A percentile compares a stretch with the other conserved stretches of the same genome.
phyloP scores from a whole-genome alignment of 805 yeast species.

The Ogataea nonfermentans region DNA sequence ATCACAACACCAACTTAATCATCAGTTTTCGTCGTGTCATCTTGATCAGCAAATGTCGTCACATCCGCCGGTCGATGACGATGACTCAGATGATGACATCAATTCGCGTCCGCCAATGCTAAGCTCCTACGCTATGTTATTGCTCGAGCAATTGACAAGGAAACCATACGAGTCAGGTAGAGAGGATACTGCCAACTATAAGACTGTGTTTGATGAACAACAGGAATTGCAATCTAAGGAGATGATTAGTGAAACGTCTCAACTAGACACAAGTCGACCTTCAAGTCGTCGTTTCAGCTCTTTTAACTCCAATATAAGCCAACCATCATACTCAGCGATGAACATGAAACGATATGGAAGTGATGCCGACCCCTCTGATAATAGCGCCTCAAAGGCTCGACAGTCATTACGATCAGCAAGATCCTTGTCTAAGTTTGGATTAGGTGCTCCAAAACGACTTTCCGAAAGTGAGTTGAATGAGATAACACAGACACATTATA shows the following conservation, averaged over 20 bases:
- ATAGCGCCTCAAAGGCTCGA: slow-evolving; percentile 13
- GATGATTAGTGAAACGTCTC: slow-evolving; percentile 4
- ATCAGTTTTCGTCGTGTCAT: slow-evolving; percentile 7
- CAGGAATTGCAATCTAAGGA: neutral
- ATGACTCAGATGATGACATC: slow-evolving; percentile 38
- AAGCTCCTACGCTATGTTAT: slow-evolving; percentile 51
- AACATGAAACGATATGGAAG: slow-evolving; percentile 5
- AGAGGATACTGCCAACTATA: slow-evolving; percentile 3
- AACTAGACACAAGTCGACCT: slow-evolving; percentile 15
- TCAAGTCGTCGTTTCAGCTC: slow-evolving; percentile 21
- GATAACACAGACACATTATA: slow-evolving; percentile 10
- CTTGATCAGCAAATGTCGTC: slow-evolving; percentile 2
- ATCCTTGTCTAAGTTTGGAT: slow-evolving; percentile 33
- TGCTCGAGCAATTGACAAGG: slow-evolving; percentile 38
- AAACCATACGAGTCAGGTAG: slow-evolving; percentile 7
- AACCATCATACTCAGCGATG: slow-evolving; percentile 5
- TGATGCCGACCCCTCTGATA: slow-evolving; percentile 8
- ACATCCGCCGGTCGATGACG: slow-evolving; percentile 19
- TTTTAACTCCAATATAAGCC: slow-evolving; percentile 9
- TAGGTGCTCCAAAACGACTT: slow-evolving; percentile 54
- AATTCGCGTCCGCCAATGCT: slow-evolving; percentile 52
- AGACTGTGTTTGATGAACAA: slow-evolving; percentile 5
- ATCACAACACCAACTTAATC: slow-evolving; percentile 8
- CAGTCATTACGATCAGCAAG: slow-evolving; percentile 16
- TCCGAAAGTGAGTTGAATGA: slow-evolving; percentile 28